These are phyloP conservation scores for Mesembryanthemum crystallinum DNA, from an alignment of 148 eudicot genomes.

Conservation along the genomic window DNA sequence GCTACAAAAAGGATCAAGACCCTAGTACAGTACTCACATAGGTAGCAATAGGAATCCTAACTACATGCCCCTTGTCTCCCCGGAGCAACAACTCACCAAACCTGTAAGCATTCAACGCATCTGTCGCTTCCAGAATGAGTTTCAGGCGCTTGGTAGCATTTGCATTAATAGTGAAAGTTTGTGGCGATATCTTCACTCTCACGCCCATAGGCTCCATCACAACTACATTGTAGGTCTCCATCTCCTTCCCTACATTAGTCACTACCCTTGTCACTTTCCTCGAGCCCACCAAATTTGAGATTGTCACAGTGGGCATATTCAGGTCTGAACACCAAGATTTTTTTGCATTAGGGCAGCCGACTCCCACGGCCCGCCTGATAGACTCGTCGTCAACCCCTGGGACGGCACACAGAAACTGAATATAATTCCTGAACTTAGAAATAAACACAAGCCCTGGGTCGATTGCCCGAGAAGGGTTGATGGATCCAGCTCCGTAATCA, in stretches of 20 bases:
- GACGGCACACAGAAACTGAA: slow-evolving; percentile 55
- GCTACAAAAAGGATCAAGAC: slow-evolving; percentile 27
- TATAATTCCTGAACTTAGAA: slow-evolving; percentile 40
- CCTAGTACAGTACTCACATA: slow-evolving; percentile 53
- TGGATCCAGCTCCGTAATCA: slow-evolving; percentile 52
- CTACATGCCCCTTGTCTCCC: slow-evolving; percentile 49
- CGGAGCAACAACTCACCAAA: slow-evolving; percentile 54
- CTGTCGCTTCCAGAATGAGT: slow-evolving; percentile 43
- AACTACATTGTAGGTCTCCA: slow-evolving; percentile 45
- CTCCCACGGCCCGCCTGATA: slow-evolving; percentile 48
- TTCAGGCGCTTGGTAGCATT: slow-evolving; percentile 39
- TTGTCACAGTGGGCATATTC: slow-evolving; percentile 49
- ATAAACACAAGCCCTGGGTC: slow-evolving; percentile 61
- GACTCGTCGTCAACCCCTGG: slow-evolving; percentile 66
- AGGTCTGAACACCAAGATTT: slow-evolving; percentile 58
- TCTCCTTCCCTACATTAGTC: slow-evolving; percentile 43
- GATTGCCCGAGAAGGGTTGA: slow-evolving; percentile 50
- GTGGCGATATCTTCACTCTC: slow-evolving; percentile 40
- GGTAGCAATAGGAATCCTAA: slow-evolving; percentile 58
- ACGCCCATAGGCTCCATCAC: slow-evolving; percentile 52
- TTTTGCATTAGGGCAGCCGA: slow-evolving; percentile 38
- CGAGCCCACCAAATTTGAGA: slow-evolving; percentile 56
- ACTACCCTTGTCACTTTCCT: slow-evolving; percentile 52
- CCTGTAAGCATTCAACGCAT: slow-evolving; percentile 41
- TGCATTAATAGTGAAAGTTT: slow-evolving; percentile 31